phyloP scores from a whole-genome alignment of 176 grass and related monocot genomes.

The Melocanna baccifera region DNA sequence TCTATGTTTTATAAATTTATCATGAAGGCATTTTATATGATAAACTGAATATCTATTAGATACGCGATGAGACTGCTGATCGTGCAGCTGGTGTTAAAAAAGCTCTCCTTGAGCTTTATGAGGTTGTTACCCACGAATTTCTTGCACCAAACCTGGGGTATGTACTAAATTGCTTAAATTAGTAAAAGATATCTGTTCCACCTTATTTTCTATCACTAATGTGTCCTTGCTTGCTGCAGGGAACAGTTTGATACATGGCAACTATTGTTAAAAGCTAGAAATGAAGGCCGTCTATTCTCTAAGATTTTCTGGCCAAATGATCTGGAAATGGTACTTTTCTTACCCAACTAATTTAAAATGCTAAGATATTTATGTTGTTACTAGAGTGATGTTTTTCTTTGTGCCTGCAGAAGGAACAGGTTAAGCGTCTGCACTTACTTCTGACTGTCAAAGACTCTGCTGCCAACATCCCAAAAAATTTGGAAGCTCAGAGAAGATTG shows the following conservation, averaged over 20 bases:
- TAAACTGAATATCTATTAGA: constrained; percentile 42
- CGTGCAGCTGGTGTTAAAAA: constrained; percentile 75
- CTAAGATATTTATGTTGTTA: not conserved
- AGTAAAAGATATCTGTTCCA: not conserved
- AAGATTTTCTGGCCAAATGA: constrained; percentile 77
- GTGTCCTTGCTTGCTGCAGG: constrained; percentile 42
- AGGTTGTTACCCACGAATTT: constrained; percentile 82
- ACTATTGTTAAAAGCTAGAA: constrained; percentile 67
- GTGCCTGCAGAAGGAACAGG: constrained; percentile 69
- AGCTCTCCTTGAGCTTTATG: constrained; percentile 71
- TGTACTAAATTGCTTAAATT: not conserved
- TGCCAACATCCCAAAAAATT: constrained; percentile 86
- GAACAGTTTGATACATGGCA: constrained; percentile 90
- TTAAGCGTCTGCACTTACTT: constrained; percentile 91
- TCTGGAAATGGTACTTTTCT: constrained; percentile 59
- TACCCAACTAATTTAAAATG: not conserved
- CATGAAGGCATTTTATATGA: constrained; percentile 3
- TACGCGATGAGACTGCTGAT: constrained; percentile 63
- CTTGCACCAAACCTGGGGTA: constrained; percentile 71
- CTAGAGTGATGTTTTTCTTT: not conserved
- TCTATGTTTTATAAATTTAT: not conserved
- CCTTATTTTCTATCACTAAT: constrained; percentile 11
- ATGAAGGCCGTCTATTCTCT: constrained; percentile 71
- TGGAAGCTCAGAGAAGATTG: constrained; percentile 83
- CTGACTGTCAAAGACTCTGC: constrained; percentile 90